Percentiles rank a stretch among this genome's conserved stretches.
These are phyloP conservation scores for Zoysia pacifica DNA, from an alignment of 176 grass and related monocot species.

Conservation along the genomic window DNA sequence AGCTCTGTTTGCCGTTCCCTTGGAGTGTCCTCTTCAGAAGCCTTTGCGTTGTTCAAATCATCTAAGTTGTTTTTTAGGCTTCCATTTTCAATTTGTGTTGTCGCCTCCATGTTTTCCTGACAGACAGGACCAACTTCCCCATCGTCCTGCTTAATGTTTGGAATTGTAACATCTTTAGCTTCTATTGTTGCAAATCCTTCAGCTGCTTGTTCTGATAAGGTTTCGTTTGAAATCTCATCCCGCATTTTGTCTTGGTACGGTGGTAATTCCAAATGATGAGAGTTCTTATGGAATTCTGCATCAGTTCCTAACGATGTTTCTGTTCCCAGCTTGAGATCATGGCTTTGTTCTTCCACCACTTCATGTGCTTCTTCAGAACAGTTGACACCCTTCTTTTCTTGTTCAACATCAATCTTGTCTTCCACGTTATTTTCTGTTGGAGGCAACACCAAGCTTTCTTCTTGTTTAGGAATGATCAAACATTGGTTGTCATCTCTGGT, in stretches of 20 bases:
- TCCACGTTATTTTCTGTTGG: constrained; percentile 35
- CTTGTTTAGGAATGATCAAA: constrained; percentile 37
- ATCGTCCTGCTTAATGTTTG: constrained; percentile 3
- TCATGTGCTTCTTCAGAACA: constrained; percentile 43
- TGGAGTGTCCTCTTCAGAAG: constrained; percentile 39
- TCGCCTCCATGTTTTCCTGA: constrained; percentile 34
- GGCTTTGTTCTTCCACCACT: constrained; percentile 26
- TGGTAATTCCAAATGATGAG: constrained; percentile 34
- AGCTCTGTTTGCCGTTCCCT: constrained; percentile 35
- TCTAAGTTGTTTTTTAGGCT: constrained; percentile 34
- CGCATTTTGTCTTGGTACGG: constrained; percentile 32
- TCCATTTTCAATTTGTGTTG: constrained; percentile 33
- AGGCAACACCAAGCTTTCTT: constrained; percentile 31
- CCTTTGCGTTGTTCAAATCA: constrained; percentile 31
- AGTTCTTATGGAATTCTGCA: constrained; percentile 33
- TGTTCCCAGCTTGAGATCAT: constrained; percentile 29
- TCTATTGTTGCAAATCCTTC: constrained; percentile 20
- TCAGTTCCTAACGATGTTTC: constrained; percentile 33
- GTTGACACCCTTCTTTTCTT: constrained; percentile 42
- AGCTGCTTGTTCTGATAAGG: constrained; percentile 29
- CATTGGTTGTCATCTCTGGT: constrained; percentile 12
- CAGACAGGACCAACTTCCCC: constrained; percentile 24
- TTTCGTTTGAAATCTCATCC: constrained; percentile 41
- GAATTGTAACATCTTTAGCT: constrained; percentile 32
- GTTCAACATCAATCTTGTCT: constrained; percentile 19